Percentiles rank a stretch among this genome's conserved stretches.
These are phyloP conservation scores for Phytopythium litorale DNA, from an alignment of 352 stramenopile species.

Conservation along the genomic window DNA sequence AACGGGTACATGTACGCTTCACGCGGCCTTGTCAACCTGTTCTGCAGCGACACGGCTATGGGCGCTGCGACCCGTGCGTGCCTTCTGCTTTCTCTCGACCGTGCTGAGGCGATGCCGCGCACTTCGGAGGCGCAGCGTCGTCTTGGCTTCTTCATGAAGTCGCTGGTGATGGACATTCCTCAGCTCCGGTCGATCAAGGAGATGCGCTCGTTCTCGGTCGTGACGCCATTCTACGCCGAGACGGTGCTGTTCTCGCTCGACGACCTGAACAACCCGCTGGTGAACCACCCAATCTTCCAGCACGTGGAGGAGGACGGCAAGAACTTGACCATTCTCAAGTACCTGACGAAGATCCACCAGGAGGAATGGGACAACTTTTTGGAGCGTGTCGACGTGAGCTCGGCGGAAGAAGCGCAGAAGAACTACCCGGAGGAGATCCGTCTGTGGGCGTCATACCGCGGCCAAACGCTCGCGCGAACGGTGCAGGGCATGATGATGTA, in stretches of 20 bases:
- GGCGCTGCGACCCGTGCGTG: constrained; percentile 62
- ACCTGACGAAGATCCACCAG: constrained; percentile 80
- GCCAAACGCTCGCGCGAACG: constrained; percentile 73
- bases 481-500: constrained; percentile 88
- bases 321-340: constrained; percentile 85
- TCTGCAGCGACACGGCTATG: constrained; percentile 70
- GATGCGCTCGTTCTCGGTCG: constrained; percentile 82
- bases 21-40: constrained; percentile 66
- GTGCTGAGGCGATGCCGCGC: constrained; percentile 62
- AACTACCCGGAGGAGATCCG: constrained; percentile 73
- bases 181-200: constrained; percentile 78
- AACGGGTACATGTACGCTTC: constrained; percentile 70
- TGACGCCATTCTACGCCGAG: constrained; percentile 84
- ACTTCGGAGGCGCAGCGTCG: constrained; percentile 62
- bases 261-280: constrained; percentile 75
- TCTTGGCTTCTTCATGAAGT: constrained; percentile 87
- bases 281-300: constrained; percentile 84
- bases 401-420: constrained; percentile 63
- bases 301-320: constrained; percentile 82
- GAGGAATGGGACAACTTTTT: constrained; percentile 87
- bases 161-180: constrained; percentile 81
- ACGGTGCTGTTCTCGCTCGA: constrained; percentile 77
- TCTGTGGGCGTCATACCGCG: constrained; percentile 78
- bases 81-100: constrained; percentile 61
- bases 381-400: constrained; percentile 74